Evolutionary conservation across 257 asterid genomes (phyloP).

Genomic region (Solanum acaule): DNA sequence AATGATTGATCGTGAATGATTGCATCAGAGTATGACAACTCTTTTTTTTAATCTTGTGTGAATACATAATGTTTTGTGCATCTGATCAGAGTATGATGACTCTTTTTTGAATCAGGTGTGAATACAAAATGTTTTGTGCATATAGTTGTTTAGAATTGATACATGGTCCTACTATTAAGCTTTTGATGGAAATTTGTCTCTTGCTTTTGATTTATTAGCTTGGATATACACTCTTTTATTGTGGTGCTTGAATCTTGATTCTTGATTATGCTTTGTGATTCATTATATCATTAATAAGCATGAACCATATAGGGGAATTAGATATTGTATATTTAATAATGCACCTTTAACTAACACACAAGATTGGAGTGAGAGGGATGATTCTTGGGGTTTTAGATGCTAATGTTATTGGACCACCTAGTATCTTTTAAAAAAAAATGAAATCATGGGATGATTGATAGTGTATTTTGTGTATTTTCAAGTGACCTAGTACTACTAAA

Average conservation of each 20-base stretch:
- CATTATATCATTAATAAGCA: not conserved
- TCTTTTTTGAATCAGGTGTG: not conserved
- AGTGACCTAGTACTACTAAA: not conserved
- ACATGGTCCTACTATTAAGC: not conserved
- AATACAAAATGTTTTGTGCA: not conserved
- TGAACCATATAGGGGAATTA: not conserved
- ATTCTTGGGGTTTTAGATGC: not conserved
- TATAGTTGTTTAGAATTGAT: not conserved
- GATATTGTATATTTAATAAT: not conserved
- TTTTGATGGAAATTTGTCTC: not conserved
- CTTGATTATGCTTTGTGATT: constrained; percentile 1
- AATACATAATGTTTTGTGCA: not conserved
- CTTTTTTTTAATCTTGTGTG: not conserved
- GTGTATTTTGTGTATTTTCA: not conserved
- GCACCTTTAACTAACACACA: not conserved
- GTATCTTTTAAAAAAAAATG: not conserved
- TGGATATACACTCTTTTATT: not conserved
- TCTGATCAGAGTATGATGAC: not conserved
- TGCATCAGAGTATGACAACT: not conserved
- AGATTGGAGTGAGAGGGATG: not conserved
- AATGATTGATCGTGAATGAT: not conserved
- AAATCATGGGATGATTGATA: not conserved
- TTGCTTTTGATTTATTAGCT: not conserved
- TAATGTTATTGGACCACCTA: not conserved
- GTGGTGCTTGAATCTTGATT: not conserved